These are phyloP conservation scores for Gremmenia infestans DNA, from an alignment of 2,329 filamentous ascomycete species.

Conservation along the genomic window DNA sequence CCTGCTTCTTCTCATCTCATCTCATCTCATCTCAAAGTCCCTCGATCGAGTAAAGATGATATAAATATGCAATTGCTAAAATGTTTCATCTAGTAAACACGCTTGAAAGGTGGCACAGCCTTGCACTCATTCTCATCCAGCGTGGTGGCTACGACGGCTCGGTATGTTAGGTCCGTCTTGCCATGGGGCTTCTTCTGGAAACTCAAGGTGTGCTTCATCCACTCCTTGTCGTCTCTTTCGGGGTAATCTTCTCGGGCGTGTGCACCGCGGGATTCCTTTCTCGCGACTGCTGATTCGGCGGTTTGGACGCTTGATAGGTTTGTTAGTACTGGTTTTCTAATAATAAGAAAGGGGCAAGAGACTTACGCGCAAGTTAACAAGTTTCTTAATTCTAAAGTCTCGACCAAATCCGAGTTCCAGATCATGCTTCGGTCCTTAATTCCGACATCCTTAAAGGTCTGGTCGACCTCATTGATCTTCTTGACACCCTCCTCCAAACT, in stretches of 20 bases:
- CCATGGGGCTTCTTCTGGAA: conserved; percentile 93
- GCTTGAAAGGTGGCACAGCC: conserved; percentile 93
- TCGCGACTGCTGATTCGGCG: conserved; percentile 80
- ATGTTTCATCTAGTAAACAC: conserved; percentile 61
- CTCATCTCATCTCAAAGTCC: neutral
- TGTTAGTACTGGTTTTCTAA: conserved; percentile 9
- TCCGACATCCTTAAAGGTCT: conserved; percentile 73
- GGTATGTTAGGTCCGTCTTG: conserved; percentile 80
- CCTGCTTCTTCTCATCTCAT: no score
- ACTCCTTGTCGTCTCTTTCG: conserved; percentile 89
- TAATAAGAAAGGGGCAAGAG: neutral
- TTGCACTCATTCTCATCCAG: conserved; percentile 96
- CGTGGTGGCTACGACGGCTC: conserved; percentile 74
- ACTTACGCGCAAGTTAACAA: conserved; percentile 90
- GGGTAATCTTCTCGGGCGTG: conserved; percentile 97
- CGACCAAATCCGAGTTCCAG: conserved; percentile 97
- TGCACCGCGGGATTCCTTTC: conserved; percentile 95
- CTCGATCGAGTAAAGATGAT: neutral
- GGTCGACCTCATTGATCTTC: conserved; percentile 82
- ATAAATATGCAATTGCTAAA: neutral
- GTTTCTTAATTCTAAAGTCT: conserved; percentile 93
- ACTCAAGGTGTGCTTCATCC: conserved; percentile 99
- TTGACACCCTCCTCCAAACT: conserved; percentile 88
- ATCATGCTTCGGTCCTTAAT: conserved; percentile 99
- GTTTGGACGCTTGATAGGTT: conserved; percentile 67